Conservation (phyloP, 1,284 basidiomycete genomes). For the Somion occarium region DNA sequence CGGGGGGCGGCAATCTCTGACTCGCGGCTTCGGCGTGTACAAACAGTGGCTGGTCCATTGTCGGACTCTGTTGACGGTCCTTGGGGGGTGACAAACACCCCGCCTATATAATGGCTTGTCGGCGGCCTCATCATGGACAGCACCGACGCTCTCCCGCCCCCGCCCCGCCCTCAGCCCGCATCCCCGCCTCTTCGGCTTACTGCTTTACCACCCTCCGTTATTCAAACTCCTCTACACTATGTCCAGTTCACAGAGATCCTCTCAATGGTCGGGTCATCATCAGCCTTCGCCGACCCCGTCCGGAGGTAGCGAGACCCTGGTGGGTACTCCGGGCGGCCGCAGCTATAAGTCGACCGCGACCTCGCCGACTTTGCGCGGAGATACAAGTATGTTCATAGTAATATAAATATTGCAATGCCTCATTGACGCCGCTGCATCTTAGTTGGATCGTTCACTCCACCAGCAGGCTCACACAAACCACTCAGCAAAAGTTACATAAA, state of each 20-base stretch:
- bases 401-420: not conserved
- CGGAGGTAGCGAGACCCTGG: not conserved
- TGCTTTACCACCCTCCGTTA: not conserved
- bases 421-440: not conserved
- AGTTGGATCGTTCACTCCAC: not conserved
- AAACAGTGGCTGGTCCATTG: slow-evolving; percentile 2
- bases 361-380: not conserved
- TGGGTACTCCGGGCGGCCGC: no score
- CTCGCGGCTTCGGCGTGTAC: slow-evolving; percentile 1
- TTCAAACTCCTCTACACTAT: not conserved
- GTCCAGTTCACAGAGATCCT: not conserved
- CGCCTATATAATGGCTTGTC: slow-evolving; percentile 12
- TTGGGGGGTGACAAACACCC: slow-evolving; percentile 8
- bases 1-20: slow-evolving; percentile 1
- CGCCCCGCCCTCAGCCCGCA: slow-evolving; percentile 8
- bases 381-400: not conserved
- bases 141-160: slow-evolving; percentile 7
- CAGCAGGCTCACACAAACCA: not conserved
- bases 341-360: not conserved
- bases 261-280: not conserved
- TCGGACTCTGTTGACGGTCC: slow-evolving; percentile 2
- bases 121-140: slow-evolving; percentile 7
- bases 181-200: not conserved
- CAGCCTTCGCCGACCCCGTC: not conserved
- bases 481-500: not conserved